Evolutionary conservation across 768 basidiomycete species (phyloP).

Genomic region (Amyloporia xantha): DNA sequence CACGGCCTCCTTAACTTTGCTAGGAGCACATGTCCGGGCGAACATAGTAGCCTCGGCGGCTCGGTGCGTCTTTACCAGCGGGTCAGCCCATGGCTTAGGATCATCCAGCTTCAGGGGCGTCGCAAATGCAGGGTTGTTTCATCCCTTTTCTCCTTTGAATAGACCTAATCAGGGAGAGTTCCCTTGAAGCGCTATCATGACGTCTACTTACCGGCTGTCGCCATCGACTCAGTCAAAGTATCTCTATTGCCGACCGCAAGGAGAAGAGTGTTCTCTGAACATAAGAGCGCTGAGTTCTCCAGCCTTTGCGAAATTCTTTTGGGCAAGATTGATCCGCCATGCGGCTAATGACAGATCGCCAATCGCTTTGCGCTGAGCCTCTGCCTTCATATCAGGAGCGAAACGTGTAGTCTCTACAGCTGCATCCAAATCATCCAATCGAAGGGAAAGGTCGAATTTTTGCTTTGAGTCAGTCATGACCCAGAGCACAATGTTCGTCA

Average conservation of each 20-base stretch:
- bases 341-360: conserved; percentile 88
- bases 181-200: background rate
- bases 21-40: conserved; percentile 89
- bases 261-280: conserved; percentile 72
- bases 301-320: conserved; percentile 82
- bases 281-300: conserved; percentile 86
- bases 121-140: conserved; percentile 94
- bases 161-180: conserved; percentile 4
- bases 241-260: conserved; percentile 73
- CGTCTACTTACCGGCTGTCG: conserved; percentile 52
- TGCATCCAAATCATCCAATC: conserved; percentile 86
- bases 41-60: conserved; percentile 91
- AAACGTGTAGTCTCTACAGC: conserved; percentile 72
- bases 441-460: conserved; percentile 89
- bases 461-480: conserved; percentile 92
- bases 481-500: conserved; percentile 88
- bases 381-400: conserved; percentile 65
- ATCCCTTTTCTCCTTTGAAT: conserved; percentile 58
- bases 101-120: conserved; percentile 81
- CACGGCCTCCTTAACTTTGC: conserved; percentile 59
- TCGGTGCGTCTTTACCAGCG: conserved; percentile 79
- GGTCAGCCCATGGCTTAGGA: conserved; percentile 68
- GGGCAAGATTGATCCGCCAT: conserved; percentile 92
- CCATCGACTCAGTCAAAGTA: conserved; percentile 59
- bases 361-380: conserved; percentile 87